These are phyloP conservation scores for Pseudomassariella vexata DNA, from an alignment of 2,329 filamentous ascomycete genomes.

Conservation along the genomic window DNA sequence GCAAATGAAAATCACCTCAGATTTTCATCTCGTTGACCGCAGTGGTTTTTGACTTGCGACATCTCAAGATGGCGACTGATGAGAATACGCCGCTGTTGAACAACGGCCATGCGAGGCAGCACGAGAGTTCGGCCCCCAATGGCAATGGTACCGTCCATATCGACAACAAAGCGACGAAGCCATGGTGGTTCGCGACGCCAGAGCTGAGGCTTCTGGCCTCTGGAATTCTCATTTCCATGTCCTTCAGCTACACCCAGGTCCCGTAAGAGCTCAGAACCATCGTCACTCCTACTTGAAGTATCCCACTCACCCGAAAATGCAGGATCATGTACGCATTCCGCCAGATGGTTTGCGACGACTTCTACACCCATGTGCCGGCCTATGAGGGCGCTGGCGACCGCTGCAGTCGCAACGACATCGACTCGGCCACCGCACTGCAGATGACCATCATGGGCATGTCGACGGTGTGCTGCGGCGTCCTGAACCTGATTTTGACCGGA, in stretches of 20 bases:
- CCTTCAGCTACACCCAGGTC: slow-evolving; percentile 17
- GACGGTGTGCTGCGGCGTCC: slow-evolving; percentile 59
- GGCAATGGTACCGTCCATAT: neutral
- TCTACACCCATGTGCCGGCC: slow-evolving; percentile 52
- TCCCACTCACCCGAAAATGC: neutral
- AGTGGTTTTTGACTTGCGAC: too few species aligned
- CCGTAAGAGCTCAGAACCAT: slow-evolving; percentile 13
- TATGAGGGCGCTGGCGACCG: slow-evolving; percentile 41
- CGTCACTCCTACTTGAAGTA: neutral
- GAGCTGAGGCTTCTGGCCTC: slow-evolving; percentile 10
- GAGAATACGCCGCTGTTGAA: slow-evolving; percentile 16
- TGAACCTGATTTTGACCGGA: slow-evolving; percentile 63
- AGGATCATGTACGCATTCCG: slow-evolving; percentile 59
- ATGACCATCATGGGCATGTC: slow-evolving; percentile 57
- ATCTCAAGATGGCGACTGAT: slow-evolving; percentile 11
- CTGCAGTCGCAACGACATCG: slow-evolving; percentile 55
- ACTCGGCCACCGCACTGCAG: slow-evolving; percentile 54
- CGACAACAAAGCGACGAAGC: neutral
- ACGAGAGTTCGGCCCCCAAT: neutral
- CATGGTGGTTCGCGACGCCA: slow-evolving; percentile 7
- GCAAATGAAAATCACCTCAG: too few species aligned
- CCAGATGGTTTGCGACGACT: slow-evolving; percentile 64
- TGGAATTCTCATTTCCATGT: slow-evolving; percentile 16
- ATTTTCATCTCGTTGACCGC: too few species aligned
- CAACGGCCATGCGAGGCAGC: slow-evolving; percentile 8